Base-by-base conservation (phyloP, 192 early-diverging fungal species). In the Coemansia sp. region DNA sequence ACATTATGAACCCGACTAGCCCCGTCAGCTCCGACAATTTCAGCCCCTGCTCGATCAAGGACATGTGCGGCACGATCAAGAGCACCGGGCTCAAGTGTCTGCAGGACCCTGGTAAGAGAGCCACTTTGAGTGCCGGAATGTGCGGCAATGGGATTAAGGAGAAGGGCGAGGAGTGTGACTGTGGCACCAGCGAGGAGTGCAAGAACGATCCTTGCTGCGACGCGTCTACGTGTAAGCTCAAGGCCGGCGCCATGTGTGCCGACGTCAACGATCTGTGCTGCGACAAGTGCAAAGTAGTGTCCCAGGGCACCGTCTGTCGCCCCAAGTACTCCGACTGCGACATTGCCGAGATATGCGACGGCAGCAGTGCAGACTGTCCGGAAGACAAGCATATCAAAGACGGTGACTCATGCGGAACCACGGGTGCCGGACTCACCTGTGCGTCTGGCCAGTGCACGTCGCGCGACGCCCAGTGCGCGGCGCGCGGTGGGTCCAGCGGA, bases 71-170 rank as follows among this genome's bases (percentile, higher is more conserved):
- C 11, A 65, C 55, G 11, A 67, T 72, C 51, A 53, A 46, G 7
- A 21, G 40, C 25, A 34, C 63, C 4, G 71, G 62, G 14, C 15
- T 58, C 13, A 23, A 48, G 45, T 82, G 81, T 46, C 61, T 82
- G 53, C 61, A 71, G 62, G 73, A 76, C 23, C 73, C 81, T 1
- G 77, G 77, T 22, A 47, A 53, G 15, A 66, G 67, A 23, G 52
- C 23, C 40, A 69, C 66, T 24, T 69, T 85, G 24, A 81, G 72
- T 34, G 27, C 56, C 10, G 82, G 87, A 25, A 95, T 98, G 74
- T 98, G 95, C 64, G 95, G 95, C 23, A 98, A 98, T 71, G 95
- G 93, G 0, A 84, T 98, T 55, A 85, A 85, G 62, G 95, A 98
- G 69, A 47, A 67, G 3, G 86, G 85, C 59, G 95, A 98, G 76